Evolutionary conservation across 305 asterid genomes (phyloP).

Genomic region (Fraxinus floribunda): DNA sequence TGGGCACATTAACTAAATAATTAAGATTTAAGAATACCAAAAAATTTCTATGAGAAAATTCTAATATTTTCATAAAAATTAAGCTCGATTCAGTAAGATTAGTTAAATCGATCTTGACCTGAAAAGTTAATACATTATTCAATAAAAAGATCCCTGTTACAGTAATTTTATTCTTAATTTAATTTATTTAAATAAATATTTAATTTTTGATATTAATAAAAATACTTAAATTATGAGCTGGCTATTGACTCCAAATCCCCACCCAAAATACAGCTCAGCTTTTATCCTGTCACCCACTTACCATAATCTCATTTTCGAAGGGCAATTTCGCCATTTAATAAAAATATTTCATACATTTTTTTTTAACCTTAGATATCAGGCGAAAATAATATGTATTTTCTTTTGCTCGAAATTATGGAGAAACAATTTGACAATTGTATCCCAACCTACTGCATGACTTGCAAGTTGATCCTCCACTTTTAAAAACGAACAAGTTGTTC

Average conservation of each 20-base stretch:
- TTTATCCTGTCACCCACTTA: conserved; percentile 44
- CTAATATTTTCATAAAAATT: background rate
- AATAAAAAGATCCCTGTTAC: background rate
- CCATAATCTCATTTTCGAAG: conserved; percentile 22
- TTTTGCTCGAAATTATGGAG: background rate
- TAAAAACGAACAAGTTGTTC: background rate
- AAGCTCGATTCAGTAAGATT: background rate
- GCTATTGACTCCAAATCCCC: conserved; percentile 32
- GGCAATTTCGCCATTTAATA: conserved; percentile 16
- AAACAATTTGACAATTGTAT: background rate
- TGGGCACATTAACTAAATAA: background rate
- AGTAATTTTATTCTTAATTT: background rate
- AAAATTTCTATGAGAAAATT: background rate
- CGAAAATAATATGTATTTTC: background rate
- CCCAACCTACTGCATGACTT: background rate
- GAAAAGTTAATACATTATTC: background rate
- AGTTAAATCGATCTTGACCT: background rate
- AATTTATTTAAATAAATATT: background rate
- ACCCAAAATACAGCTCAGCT: conserved; percentile 35
- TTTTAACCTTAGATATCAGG: background rate
- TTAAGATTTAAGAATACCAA: background rate
- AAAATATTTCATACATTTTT: background rate
- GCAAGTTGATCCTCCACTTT: background rate
- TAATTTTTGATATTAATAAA: background rate
- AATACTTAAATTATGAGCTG: conserved; percentile 36